Evolutionary conservation across 2,329 filamentous ascomycete genomes (phyloP), one percentile per base, ranked within the genome.

Genomic region (Cladosporium sp.): DNA sequence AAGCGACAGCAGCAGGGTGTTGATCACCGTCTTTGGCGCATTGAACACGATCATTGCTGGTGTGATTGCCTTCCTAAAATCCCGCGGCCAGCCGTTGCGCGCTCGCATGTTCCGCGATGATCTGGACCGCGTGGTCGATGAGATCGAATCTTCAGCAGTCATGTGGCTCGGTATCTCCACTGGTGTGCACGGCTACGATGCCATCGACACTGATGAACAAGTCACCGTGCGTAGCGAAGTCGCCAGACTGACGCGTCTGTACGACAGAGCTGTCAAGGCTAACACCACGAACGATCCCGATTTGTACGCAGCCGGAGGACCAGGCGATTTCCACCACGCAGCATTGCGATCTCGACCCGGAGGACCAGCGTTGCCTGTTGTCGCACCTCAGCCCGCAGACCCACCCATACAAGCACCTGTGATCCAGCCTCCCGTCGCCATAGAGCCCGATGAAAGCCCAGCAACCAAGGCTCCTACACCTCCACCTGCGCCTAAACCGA

Each of bases 81-180:
- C 74, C 6, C 72, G 78, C 14, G 79, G 78, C 0, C 79, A 79
- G 65, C 78, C 79, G 0, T 77, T 79, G 75, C 73, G 78, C 51
- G 77, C 78, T 7, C 72, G 76, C 44, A 79, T 79, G 78, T 80
- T 75, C 64, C 71, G 78, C 21, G 78, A 80, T 68, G 78, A 80
- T 66, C 72, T 80, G 2, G 77, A 78, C 26, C 72, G 78, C 14
- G 77, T 77, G 2, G 77, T 80, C 1, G 78, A 80, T 52, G 78
- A 80, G 72, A 79, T 80, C 64, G 78, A 80, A 68, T 79, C 78
- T 54, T 77, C 74, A 2, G 78, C 78, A 15, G 72, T 76, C 21
- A 80, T 80, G 78, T 80, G 80, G 80, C 70, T 79, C 34, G 80
- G 80, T 18, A 82, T 82, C 38, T 74, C 74, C 38, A 74, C 74